Evolutionary conservation across 1,139 yeast species (phyloP), one percentile per base, ranked within the genome.

Genomic region (Blastobotrys elegans): DNA sequence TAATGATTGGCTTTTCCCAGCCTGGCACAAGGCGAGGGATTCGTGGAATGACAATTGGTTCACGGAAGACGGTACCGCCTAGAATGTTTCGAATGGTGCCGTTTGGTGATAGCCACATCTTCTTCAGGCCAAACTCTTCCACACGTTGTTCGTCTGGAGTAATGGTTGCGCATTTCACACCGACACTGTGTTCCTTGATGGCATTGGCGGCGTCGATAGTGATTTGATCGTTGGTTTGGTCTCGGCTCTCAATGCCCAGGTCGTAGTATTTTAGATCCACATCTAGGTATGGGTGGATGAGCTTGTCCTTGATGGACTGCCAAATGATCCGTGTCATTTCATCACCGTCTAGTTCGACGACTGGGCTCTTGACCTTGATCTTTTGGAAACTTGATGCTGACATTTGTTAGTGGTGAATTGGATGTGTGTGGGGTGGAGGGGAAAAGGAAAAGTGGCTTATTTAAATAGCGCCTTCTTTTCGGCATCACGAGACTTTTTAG

Each of bases 141-240:
- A 90, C 97, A 61, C 97, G 80, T 38, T 85, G 90, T 73, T 90
- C 97, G 67, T 90, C 97, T 7, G 97, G 97, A n/a, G 97, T 90
- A 67, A 90, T 90, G 49, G 97, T 90, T 45, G 97, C 97, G 73
- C 97, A 90, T 73, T 90, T 90, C 62, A 90, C 84, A 52, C 95
- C 97, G 43, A 90, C 97, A 49, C 89, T 87, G 67, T 87, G 83
- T 71, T 89, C 76, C 67, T 81, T 75, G 61, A 87, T 89, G 47
- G 97, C 97, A 53, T 84, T 74, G 32, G 97, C 97, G 6, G 96
- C 88, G 55, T 90, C 97, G 45, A 76, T 67, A 26, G 97, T 90
- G 61, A 90, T 88, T 70, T 85, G 72, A 68, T 90, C 97, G 60
- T 87, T 76, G 40, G 97, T 90, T 57, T 79, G 68, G 69, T 90